Base-by-base conservation (phyloP, 768 basidiomycete species). In the Cystobasidium tubakii region DNA sequence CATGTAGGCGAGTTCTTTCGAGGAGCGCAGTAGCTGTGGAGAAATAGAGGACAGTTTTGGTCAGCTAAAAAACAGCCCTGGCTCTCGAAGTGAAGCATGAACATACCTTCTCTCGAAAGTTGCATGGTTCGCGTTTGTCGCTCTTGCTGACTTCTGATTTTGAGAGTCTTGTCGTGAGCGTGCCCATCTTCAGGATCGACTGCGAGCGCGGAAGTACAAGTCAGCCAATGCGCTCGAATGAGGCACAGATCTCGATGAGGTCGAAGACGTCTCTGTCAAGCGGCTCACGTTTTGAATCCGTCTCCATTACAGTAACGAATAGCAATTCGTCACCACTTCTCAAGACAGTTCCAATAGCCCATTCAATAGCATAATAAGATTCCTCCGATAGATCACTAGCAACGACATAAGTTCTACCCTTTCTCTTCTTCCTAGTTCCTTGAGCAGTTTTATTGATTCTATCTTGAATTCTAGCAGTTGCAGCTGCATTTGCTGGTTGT, bases 371-470 rank as follows among this genome's bases (percentile, higher is more conserved):
- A 81, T 94, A 99, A 39, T 89, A 85, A 81, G 88, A 89, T 82
- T 99, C 95, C 77, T 96, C 91, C 74, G 90, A 92, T 78, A 98
- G 80, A 85, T 99, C 96, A 79, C 92, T 96, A 4, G 93, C 90
- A 25, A 98, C 89, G 13, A 96, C 84, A 81, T 97, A 99, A 74
- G 82, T 82, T 74, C 86, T 85, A 34, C 57, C 57, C 76, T 86
- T 84, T 76, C 86, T 84, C 79, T 86, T 86, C 7, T 87, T 66
- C 42, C 75, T 71, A 17, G 23, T 63, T 13, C 64, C 65, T 15
- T 50, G 36, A n/a, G 44, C 66, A 23, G 72, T 62, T 23, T 60
- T 50, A 39, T 36, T 34, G 25, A 43, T 65, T 25, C 31, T 44
- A 69, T 69, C 66, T 62, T 84, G 23, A 81, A 83, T 54, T 83